Evolutionary conservation across 2,329 filamentous ascomycete species (phyloP).

Genomic region (Fusarium haematococcum): DNA sequence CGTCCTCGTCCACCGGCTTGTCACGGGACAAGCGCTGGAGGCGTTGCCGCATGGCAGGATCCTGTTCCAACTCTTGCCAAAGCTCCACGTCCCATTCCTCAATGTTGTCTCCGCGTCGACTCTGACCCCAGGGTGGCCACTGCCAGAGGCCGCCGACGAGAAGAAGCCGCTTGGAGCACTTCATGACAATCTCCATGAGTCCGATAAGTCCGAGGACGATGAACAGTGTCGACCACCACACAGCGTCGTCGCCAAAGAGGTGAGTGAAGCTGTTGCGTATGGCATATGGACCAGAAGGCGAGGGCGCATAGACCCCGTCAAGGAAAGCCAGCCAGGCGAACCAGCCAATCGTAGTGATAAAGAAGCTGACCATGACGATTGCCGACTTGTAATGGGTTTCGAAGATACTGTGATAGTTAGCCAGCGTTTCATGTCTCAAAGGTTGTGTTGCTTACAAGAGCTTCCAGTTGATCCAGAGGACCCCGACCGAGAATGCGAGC

Average conservation of each 20-base stretch:
- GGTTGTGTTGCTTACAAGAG: conserved; percentile 72
- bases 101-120: conserved; percentile 49
- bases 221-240: conserved; percentile 81
- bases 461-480: conserved; percentile 81
- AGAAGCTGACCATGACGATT: conserved; percentile 69
- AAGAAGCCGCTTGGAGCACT: conserved; percentile 59
- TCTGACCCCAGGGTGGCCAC: conserved; percentile 57
- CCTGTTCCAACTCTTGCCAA: conserved; percentile 70
- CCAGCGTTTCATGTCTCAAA: not conserved
- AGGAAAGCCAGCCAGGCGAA: conserved; percentile 81
- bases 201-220: conserved; percentile 71
- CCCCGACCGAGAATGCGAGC: conserved; percentile 76
- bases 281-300: conserved; percentile 68
- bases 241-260: conserved; percentile 74
- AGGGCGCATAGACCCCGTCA: conserved; percentile 67
- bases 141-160: conserved; percentile 61
- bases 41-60: conserved; percentile 57
- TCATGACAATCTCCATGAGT: conserved; percentile 74
- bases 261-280: conserved; percentile 75
- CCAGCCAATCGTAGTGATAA: conserved; percentile 75
- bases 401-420: conserved; percentile 64
- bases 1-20: conserved; percentile 44
- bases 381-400: conserved; percentile 82
- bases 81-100: conserved; percentile 66
- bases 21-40: conserved; percentile 56